phyloP scores from a whole-genome alignment of 2,329 filamentous ascomycete species.

The Botrytis tulipae region DNA sequence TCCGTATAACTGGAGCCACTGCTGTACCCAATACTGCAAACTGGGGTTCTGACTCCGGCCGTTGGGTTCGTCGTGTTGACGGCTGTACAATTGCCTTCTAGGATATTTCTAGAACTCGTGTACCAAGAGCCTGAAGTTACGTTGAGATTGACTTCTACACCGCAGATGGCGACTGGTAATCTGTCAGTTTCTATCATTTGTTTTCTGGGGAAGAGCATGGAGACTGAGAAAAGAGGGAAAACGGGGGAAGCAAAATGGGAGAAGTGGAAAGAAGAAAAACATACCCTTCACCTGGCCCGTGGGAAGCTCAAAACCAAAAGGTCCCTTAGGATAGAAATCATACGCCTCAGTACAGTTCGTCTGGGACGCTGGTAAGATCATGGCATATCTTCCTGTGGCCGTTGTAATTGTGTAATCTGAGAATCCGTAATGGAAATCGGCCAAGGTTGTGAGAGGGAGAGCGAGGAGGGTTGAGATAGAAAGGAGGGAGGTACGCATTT shows the following conservation, averaged over 20 bases:
- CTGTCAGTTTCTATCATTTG: neutral
- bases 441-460: neutral
- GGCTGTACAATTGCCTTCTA: neutral
- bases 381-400: conserved; percentile 1
- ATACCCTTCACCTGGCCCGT: neutral
- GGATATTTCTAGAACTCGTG: neutral
- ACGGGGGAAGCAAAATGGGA: too few species aligned
- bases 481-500: neutral
- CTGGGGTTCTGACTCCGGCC: neutral
- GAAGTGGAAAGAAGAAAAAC: neutral
- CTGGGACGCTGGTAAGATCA: conserved; percentile 9
- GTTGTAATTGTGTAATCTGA: conserved; percentile 5
- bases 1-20: neutral
- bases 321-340: conserved; percentile 10
- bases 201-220: neutral
- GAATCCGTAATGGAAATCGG: conserved; percentile 10
- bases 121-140: conserved; percentile 10
- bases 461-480: neutral
- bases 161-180: neutral
- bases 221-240: too few species aligned
- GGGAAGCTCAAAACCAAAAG: conserved; percentile 1
- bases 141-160: conserved; percentile 1
- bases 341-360: neutral
- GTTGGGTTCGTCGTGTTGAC: neutral
- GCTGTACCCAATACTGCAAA: neutral